Conservation (phyloP, 495 filamentous ascomycete species). For the Talaromyces proteolyticus region DNA sequence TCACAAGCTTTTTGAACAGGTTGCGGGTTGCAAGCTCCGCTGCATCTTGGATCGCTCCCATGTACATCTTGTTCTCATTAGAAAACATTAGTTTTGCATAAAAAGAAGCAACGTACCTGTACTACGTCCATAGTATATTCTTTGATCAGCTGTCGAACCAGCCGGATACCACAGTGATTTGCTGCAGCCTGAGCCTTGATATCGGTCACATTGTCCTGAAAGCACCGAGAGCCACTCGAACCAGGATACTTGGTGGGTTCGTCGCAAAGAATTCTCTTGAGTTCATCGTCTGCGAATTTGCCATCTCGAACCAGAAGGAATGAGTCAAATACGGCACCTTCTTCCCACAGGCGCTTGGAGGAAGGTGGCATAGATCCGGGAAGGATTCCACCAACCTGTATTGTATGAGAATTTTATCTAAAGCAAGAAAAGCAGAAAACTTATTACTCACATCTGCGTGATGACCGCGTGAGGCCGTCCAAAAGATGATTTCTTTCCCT, state of each 20-base stretch:
- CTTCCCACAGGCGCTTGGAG: slow-evolving; percentile 83
- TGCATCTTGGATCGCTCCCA: slow-evolving; percentile 85
- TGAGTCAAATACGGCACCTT: slow-evolving; percentile 82
- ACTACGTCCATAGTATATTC: slow-evolving; percentile 86
- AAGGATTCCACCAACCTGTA: slow-evolving; percentile 89
- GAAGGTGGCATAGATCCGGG: slow-evolving; percentile 94
- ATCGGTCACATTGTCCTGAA: slow-evolving; percentile 89
- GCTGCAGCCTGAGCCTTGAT: slow-evolving; percentile 90
- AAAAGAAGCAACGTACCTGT: slow-evolving; percentile 32
- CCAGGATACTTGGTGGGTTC: slow-evolving; percentile 79
- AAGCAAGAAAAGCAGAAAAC: too few species aligned
- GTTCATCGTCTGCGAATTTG: slow-evolving; percentile 75
- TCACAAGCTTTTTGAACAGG: slow-evolving; percentile 66
- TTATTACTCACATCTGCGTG: slow-evolving; percentile 48
- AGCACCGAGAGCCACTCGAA: slow-evolving; percentile 80
- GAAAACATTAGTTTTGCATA: not conserved
- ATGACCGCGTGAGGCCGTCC: slow-evolving; percentile 75
- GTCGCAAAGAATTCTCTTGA: slow-evolving; percentile 68
- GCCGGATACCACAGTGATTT: slow-evolving; percentile 87
- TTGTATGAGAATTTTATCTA: slow-evolving; percentile 27
- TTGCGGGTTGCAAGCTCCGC: slow-evolving; percentile 76
- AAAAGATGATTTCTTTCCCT: slow-evolving; percentile 81
- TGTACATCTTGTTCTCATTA: slow-evolving; percentile 60
- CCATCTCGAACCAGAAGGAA: slow-evolving; percentile 87
- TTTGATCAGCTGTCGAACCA: slow-evolving; percentile 73